Percentiles rank a stretch among this genome's conserved stretches.
Evolutionary conservation across 306 rosid genomes (phyloP).

Genomic region (Begonia loranthoides): DNA sequence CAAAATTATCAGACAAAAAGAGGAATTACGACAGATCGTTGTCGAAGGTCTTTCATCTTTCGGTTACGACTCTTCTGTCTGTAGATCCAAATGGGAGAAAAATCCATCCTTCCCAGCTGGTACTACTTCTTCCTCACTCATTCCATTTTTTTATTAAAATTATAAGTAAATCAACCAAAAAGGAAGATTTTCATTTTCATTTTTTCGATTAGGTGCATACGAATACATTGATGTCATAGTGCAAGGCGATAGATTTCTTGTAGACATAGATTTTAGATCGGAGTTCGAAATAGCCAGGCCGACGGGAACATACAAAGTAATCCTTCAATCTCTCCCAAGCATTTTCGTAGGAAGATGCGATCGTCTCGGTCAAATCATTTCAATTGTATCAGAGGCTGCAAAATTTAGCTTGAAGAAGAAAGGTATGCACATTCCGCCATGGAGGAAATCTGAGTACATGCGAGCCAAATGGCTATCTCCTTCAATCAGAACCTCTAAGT

Average conservation of each 20-base stretch:
- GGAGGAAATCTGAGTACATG: slow-evolving; percentile 64
- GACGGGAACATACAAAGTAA: slow-evolving; percentile 40
- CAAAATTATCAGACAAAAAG: slow-evolving; percentile 48
- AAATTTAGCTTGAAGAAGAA: slow-evolving; percentile 70
- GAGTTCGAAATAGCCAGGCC: slow-evolving; percentile 73
- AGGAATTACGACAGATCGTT: slow-evolving; percentile 55
- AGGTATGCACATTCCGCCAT: slow-evolving; percentile 68
- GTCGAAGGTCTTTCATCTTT: slow-evolving; percentile 48
- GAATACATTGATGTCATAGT: slow-evolving; percentile 55
- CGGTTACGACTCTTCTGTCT: slow-evolving; percentile 69
- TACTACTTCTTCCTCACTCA: slow-evolving; percentile 9
- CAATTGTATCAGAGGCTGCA: slow-evolving; percentile 60
- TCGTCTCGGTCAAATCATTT: slow-evolving; percentile 38
- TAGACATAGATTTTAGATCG: slow-evolving; percentile 72
- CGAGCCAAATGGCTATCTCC: slow-evolving; percentile 66
- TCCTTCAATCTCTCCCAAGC: slow-evolving; percentile 50
- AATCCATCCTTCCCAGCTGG: slow-evolving; percentile 69
- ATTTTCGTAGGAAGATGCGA: slow-evolving; percentile 61
- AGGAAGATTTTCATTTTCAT: neutral
- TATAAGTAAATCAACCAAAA: neutral
- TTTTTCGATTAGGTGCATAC: slow-evolving; percentile 44
- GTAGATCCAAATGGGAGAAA: slow-evolving; percentile 91
- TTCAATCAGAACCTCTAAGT: slow-evolving; percentile 14
- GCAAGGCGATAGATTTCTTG: slow-evolving; percentile 31
- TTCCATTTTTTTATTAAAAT: neutral